These are phyloP conservation scores for Salix udensis DNA, from an alignment of 345 rosid genomes.

Conservation along the genomic window DNA sequence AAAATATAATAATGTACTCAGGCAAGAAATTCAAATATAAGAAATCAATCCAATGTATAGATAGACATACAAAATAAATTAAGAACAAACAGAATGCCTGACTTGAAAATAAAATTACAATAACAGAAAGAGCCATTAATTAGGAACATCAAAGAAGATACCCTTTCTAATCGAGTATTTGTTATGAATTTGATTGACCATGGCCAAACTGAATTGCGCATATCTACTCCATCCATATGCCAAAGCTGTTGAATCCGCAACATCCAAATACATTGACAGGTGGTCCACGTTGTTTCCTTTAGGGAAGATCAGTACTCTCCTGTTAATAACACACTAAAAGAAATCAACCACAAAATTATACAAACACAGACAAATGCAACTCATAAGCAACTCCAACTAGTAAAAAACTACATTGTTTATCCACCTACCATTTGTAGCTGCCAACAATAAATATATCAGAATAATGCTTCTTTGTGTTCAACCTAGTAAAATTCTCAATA, in stretches of 20 bases:
- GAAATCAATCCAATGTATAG: background rate
- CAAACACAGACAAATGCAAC: background rate
- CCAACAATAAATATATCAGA: conserved; percentile 78
- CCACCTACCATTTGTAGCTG: conserved; percentile 76
- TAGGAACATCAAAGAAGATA: conserved; percentile 15
- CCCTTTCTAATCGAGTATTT: conserved; percentile 82
- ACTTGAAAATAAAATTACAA: background rate
- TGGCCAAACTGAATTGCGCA: conserved; percentile 84
- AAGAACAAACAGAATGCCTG: background rate
- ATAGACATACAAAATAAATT: background rate
- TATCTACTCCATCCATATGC: conserved; percentile 95
- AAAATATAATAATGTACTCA: background rate
- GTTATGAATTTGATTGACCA: conserved; percentile 71
- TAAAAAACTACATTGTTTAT: background rate
- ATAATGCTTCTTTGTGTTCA: conserved; percentile 67
- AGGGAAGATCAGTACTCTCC: conserved; percentile 88
- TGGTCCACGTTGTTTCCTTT: conserved; percentile 90
- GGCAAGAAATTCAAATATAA: background rate
- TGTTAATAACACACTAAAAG: conserved; percentile 30
- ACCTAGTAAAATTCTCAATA: conserved; percentile 67
- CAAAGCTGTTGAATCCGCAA: conserved; percentile 72
- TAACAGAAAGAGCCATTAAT: background rate
- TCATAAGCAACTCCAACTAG: background rate
- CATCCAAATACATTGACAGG: conserved; percentile 95
- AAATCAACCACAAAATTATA: background rate